Evolutionary conservation across 352 stramenopile species (phyloP).

Genomic region (Aphanomyces astaci): DNA sequence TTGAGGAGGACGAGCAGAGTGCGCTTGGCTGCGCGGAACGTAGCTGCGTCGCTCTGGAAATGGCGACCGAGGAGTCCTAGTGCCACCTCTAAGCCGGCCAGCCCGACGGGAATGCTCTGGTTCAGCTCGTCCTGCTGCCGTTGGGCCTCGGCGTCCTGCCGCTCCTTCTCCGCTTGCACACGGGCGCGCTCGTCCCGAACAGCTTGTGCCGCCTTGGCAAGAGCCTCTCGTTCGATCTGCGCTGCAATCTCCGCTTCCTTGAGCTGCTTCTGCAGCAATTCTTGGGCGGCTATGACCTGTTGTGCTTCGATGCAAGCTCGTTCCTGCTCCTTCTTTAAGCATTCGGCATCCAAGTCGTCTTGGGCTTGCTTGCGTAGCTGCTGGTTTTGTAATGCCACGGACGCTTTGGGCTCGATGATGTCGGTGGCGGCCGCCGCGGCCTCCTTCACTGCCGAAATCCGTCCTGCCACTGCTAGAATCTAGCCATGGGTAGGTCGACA

Average conservation of each 20-base stretch:
- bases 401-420: slow-evolving; percentile 25
- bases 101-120: slow-evolving; percentile 2
- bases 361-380: neutral
- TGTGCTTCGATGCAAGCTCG: slow-evolving; percentile 25
- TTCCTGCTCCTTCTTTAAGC: slow-evolving; percentile 20
- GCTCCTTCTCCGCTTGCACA: slow-evolving; percentile 32
- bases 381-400: slow-evolving; percentile 20
- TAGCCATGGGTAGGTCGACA: no score
- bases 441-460: slow-evolving; percentile 39
- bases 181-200: slow-evolving; percentile 42
- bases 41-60: neutral
- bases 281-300: neutral
- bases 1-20: slow-evolving; percentile 39
- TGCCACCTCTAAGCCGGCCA: neutral
- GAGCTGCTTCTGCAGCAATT: slow-evolving; percentile 26
- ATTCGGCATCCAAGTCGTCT: slow-evolving; percentile 14
- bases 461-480: slow-evolving; percentile 33
- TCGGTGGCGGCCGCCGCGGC: slow-evolving; percentile 28
- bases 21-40: neutral
- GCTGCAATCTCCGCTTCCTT: slow-evolving; percentile 24
- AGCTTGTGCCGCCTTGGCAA: slow-evolving; percentile 48
- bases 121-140: slow-evolving; percentile 37
- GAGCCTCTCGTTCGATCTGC: neutral
- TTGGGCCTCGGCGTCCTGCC: slow-evolving; percentile 28
- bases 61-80: neutral